phyloP scores from a whole-genome alignment of 1,139 yeast species.

The Pichia sp. region DNA sequence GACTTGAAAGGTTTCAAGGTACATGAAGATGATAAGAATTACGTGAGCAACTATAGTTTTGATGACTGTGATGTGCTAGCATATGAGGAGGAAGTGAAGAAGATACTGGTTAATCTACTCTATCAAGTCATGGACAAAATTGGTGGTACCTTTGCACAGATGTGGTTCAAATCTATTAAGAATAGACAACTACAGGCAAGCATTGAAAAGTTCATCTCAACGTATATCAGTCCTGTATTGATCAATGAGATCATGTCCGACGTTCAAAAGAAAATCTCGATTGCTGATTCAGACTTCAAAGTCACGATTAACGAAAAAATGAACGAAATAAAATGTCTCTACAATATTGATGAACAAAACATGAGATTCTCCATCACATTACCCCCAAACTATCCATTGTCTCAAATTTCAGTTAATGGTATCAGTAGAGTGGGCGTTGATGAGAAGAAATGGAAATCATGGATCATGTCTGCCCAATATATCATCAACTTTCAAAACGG shows the following conservation, averaged over 20 bases:
- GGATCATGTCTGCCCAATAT: slow-evolving; percentile 88
- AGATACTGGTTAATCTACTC: slow-evolving; percentile 46
- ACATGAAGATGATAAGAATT: slow-evolving; percentile 15
- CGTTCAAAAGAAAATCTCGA: slow-evolving; percentile 26
- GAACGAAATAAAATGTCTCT: slow-evolving; percentile 67
- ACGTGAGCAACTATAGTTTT: slow-evolving; percentile 14
- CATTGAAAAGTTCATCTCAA: slow-evolving; percentile 57
- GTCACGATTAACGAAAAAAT: slow-evolving; percentile 56
- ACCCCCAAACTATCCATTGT: slow-evolving; percentile 69
- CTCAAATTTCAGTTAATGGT: slow-evolving; percentile 69
- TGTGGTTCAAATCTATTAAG: slow-evolving; percentile 63
- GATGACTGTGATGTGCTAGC: slow-evolving; percentile 15
- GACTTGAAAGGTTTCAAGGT: slow-evolving; percentile 33
- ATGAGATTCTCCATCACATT: slow-evolving; percentile 72
- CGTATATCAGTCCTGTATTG: slow-evolving; percentile 57
- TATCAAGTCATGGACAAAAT: slow-evolving; percentile 50
- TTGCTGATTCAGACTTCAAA: slow-evolving; percentile 48
- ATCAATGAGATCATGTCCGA: slow-evolving; percentile 46
- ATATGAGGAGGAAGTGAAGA: slow-evolving; percentile 30
- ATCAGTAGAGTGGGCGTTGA: slow-evolving; percentile 80
- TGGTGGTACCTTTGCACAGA: slow-evolving; percentile 56
- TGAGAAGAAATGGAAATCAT: slow-evolving; percentile 91
- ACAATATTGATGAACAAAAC: slow-evolving; percentile 80
- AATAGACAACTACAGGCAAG: slow-evolving; percentile 49
- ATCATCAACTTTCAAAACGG: slow-evolving; percentile 71